Evolutionary conservation across 352 stramenopile species (phyloP).

Genomic region (Globisporangium nodosum): DNA sequence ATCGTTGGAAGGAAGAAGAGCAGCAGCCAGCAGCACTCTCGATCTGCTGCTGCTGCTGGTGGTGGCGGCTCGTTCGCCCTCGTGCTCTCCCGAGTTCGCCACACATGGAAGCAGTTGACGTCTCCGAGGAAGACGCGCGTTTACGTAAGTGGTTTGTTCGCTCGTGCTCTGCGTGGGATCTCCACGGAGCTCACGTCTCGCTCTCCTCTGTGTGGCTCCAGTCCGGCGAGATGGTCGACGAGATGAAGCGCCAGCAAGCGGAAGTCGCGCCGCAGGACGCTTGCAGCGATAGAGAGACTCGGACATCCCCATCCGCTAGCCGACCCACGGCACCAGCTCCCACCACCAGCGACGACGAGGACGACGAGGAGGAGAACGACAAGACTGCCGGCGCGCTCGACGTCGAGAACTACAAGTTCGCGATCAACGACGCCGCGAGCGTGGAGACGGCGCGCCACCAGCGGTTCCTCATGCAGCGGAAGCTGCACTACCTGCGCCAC

Average conservation of each 20-base stretch:
- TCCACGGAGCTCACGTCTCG: neutral
- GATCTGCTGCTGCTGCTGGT: too few relatives aligned
- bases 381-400: conserved; percentile 12
- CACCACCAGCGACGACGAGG: neutral
- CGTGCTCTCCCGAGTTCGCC: conserved; percentile 14
- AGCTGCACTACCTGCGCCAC: conserved; percentile 74
- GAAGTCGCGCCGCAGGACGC: neutral
- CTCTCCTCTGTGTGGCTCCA: neutral
- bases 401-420: conserved; percentile 51
- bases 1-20: conserved; percentile 11
- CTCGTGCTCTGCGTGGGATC: neutral
- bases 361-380: neutral
- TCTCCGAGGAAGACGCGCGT: conserved; percentile 26
- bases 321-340: neutral
- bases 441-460: conserved; percentile 49
- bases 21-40: neutral
- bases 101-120: conserved; percentile 25
- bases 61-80: neutral
- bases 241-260: conserved; percentile 2
- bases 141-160: conserved; percentile 20
- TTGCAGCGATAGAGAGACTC: neutral
- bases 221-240: conserved; percentile 10
- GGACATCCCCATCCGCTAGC: too few relatives aligned
- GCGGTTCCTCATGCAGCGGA: conserved; percentile 57
- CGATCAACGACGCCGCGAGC: conserved; percentile 34